phyloP scores from a whole-genome alignment of 176 grass and related monocot genomes.

The Panicum miliaceum region DNA sequence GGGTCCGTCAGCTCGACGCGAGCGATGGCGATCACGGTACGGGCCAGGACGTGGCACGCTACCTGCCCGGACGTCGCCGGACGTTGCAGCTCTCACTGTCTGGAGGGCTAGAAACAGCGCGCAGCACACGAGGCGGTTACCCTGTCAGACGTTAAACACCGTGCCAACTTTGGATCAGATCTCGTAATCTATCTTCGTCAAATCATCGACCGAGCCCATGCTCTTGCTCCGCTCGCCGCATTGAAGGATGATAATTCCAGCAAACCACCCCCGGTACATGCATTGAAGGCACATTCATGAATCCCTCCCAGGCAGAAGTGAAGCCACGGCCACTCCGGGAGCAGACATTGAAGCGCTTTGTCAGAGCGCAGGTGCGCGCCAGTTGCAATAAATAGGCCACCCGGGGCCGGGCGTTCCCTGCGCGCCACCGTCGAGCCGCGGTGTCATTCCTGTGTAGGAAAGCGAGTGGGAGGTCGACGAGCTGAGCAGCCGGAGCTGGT shows the following conservation, averaged over 20 bases:
- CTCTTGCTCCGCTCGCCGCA: neutral
- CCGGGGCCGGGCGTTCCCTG: neutral
- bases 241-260: neutral
- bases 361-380: neutral
- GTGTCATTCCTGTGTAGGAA: neutral
- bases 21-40: no score
- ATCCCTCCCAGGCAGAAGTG: neutral
- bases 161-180: neutral
- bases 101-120: no score
- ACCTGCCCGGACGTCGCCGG: no score
- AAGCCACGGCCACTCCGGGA: neutral
- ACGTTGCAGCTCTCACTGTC: no score
- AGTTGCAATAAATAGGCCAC: conserved; percentile 44
- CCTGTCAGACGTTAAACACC: neutral
- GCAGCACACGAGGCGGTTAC: no score
- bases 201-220: neutral
- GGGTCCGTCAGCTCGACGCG: no score
- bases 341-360: neutral
- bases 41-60: no score
- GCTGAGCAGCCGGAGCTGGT: neutral
- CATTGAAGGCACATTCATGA: neutral
- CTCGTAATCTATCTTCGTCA: neutral
- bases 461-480: neutral
- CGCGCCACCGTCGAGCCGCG: neutral
- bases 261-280: neutral